Percentiles rank a stretch among this genome's conserved stretches.
Evolutionary conservation across 2,329 filamentous ascomycete species (phyloP).

Genomic region (Pseudogymnoascus verrucosus): DNA sequence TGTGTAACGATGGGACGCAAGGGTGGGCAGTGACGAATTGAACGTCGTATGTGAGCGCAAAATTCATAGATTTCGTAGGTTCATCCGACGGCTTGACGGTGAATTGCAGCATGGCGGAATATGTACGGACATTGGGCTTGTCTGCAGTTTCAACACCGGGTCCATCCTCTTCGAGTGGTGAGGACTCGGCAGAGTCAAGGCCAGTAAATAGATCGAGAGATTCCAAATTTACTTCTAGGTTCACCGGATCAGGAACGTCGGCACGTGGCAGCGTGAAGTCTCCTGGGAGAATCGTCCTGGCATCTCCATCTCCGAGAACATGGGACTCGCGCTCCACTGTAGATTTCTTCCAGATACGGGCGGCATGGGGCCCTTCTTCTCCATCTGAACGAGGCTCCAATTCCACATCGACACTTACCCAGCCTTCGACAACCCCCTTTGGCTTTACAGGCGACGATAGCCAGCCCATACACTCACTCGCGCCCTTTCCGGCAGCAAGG

Average conservation of each 20-base stretch:
- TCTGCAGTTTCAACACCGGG: conserved; percentile 15
- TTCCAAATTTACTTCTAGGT: conserved; percentile 41
- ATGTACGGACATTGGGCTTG: conserved; percentile 20
- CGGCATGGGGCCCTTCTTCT: conserved; percentile 42
- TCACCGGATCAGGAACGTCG: conserved; percentile 39
- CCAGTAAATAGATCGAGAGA: conserved; percentile 40
- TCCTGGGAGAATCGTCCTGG: conserved; percentile 46
- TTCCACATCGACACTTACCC: conserved; percentile 51
- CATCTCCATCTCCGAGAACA: conserved; percentile 50
- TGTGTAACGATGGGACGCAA: conserved; percentile 49
- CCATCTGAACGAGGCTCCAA: conserved; percentile 41
- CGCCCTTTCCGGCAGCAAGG: conserved; percentile 52
- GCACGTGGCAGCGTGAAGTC: conserved; percentile 57
- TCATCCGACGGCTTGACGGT: conserved; percentile 16
- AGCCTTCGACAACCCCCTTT: conserved; percentile 43
- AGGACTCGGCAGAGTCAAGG: neutral
- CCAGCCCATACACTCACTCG: conserved; percentile 62
- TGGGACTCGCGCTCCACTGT: conserved; percentile 51
- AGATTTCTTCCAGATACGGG: conserved; percentile 54
- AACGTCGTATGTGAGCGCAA: conserved; percentile 48
- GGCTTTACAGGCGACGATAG: conserved; percentile 54
- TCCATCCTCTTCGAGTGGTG: conserved; percentile 4
- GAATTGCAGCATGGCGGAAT: conserved; percentile 27
- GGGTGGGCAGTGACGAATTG: conserved; percentile 60
- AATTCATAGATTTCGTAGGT: conserved; percentile 20